phyloP scores from a whole-genome alignment of 2,329 filamentous ascomycete species.

The Mycosphaerella sp. region DNA sequence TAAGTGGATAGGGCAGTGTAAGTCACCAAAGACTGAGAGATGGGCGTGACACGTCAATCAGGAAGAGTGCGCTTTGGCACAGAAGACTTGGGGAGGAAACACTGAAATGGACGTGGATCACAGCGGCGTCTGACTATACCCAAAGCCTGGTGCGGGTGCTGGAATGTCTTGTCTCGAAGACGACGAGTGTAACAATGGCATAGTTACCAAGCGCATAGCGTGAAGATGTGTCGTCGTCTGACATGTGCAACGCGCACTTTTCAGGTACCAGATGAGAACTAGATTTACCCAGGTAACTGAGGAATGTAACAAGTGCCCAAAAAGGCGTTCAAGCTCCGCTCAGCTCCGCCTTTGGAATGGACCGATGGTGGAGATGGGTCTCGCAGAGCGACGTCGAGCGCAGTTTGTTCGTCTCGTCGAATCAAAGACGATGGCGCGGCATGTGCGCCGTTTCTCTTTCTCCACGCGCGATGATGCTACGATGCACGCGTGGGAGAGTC shows the following conservation, averaged over 20 bases:
- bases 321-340: background rate
- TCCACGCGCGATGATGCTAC: too few species aligned
- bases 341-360: constrained; percentile 1
- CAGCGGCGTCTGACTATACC: constrained; percentile 20
- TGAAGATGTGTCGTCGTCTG: constrained; percentile 11
- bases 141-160: constrained; percentile 9
- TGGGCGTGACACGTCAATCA: constrained; percentile 16
- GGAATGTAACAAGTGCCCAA: constrained; percentile 14
- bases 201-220: constrained; percentile 8
- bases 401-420: background rate
- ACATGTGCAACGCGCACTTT: constrained; percentile 10
- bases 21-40: constrained; percentile 15
- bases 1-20: constrained; percentile 18
- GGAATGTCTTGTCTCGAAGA: constrained; percentile 28
- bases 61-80: constrained; percentile 13
- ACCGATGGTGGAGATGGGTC: background rate
- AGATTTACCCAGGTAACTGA: constrained; percentile 23
- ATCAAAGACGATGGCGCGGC: too few species aligned
- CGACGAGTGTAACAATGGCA: constrained; percentile 27
- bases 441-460: too few species aligned
- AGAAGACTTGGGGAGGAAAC: constrained; percentile 10
- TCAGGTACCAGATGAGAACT: background rate
- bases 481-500: too few species aligned
- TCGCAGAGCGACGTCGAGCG: background rate
- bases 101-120: constrained; percentile 9